phyloP scores from a whole-genome alignment of 495 filamentous ascomycete genomes.

The Lophiostoma macrostomum region DNA sequence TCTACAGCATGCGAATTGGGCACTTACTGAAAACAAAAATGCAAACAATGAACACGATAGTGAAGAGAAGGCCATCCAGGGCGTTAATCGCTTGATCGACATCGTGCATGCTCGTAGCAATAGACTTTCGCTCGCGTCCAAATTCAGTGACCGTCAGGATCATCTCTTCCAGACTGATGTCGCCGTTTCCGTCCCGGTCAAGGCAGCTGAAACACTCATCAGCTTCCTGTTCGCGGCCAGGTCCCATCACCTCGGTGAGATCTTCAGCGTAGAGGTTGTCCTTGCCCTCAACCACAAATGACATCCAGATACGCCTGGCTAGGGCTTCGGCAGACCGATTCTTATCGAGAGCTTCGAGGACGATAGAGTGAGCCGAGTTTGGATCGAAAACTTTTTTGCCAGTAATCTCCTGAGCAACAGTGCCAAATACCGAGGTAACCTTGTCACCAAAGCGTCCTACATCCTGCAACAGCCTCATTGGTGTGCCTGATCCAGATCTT shows the following conservation, averaged over 20 bases:
- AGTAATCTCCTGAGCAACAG: conserved; percentile 88
- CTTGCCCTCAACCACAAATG: conserved; percentile 86
- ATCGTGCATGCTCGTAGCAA: conserved; percentile 91
- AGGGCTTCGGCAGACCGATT: conserved; percentile 79
- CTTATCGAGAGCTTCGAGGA: conserved; percentile 83
- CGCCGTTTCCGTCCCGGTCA: conserved; percentile 86
- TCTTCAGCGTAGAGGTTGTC: conserved; percentile 78
- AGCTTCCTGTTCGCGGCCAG: conserved; percentile 65
- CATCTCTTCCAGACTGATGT: conserved; percentile 94
- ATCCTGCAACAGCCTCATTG: conserved; percentile 72
- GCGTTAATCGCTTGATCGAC: conserved; percentile 92
- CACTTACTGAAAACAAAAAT: conserved; percentile 78
- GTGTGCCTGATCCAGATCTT: conserved; percentile 62
- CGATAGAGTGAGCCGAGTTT: conserved; percentile 79
- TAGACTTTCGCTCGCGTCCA: conserved; percentile 76
- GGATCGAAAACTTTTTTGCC: conserved; percentile 94
- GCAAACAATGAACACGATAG: conserved; percentile 73
- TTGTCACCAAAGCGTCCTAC: conserved; percentile 85
- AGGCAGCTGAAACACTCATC: conserved; percentile 76
- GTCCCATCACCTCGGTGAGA: conserved; percentile 80
- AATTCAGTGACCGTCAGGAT: conserved; percentile 80
- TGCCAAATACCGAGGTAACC: conserved; percentile 70
- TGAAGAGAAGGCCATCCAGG: conserved; percentile 77
- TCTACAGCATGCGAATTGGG: not conserved
- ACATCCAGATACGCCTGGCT: conserved; percentile 94